These are phyloP conservation scores for Penicillium cinerascens DNA, from an alignment of 495 filamentous ascomycete species.

Conservation along the genomic window DNA sequence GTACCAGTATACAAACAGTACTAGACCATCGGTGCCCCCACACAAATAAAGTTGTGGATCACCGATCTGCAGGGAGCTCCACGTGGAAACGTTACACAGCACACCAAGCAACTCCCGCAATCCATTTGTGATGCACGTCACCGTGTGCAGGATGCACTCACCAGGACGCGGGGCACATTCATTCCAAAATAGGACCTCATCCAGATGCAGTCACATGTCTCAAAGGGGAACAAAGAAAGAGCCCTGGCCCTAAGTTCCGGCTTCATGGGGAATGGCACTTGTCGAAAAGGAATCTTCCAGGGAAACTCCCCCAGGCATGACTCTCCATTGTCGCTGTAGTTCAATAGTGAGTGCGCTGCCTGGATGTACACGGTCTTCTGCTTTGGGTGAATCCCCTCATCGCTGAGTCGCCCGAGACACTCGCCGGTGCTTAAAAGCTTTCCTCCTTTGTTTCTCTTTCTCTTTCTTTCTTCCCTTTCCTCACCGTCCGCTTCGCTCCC, in stretches of 20 bases:
- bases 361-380: neutral
- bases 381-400: neutral
- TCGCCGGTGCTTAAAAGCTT: neutral
- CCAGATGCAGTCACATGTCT: neutral
- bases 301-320: neutral
- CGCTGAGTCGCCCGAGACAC: neutral
- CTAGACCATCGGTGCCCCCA: no score
- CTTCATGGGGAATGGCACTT: neutral
- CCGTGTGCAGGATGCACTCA: no score
- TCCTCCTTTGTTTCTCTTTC: neutral
- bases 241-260: neutral
- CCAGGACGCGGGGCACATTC: no score
- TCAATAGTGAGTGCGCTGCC: neutral
- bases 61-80: neutral
- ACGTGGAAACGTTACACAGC: neutral
- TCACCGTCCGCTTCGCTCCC: no score
- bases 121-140: neutral
- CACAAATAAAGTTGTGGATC: neutral
- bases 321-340: neutral
- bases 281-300: neutral
- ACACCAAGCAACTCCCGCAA: neutral
- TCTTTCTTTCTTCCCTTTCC: neutral
- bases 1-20: no score
- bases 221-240: neutral
- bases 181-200: no score